Evolutionary conservation across 805 yeast genomes (phyloP).

Genomic region (Tetrapisispora phaffii): DNA sequence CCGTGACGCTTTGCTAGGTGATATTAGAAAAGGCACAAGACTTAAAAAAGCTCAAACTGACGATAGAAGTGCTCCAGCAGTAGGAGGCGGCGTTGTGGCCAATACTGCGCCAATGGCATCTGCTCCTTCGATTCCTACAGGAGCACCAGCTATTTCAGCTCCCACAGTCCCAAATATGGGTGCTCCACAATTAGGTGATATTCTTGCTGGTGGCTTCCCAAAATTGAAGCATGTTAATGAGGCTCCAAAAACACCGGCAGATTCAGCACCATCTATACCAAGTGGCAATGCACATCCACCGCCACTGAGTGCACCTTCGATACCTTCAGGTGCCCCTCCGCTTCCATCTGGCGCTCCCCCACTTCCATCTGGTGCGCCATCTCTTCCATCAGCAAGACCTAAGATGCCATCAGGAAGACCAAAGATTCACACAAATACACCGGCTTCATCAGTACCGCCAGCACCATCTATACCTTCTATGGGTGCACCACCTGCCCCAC

Average conservation of each 20-base stretch:
- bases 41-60: conserved; percentile 56
- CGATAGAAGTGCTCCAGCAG: conserved; percentile 54
- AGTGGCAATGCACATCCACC: conserved; percentile 5
- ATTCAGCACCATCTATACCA: not conserved
- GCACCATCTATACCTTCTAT: conserved; percentile 27
- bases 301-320: conserved; percentile 8
- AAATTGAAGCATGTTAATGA: conserved; percentile 37
- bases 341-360: conserved; percentile 6
- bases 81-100: conserved; percentile 33
- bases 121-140: conserved; percentile 17
- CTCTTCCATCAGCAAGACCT: conserved; percentile 8
- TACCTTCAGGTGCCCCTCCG: conserved; percentile 12
- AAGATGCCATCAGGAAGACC: conserved; percentile 10
- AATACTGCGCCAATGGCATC: conserved; percentile 5
- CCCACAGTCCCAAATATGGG: conserved; percentile 26
- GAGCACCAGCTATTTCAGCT: conserved; percentile 11
- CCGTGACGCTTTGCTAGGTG: conserved; percentile 59
- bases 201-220: conserved; percentile 65
- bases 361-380: conserved; percentile 3
- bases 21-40: conserved; percentile 61
- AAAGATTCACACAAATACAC: conserved; percentile 9
- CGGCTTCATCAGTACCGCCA: conserved; percentile 4
- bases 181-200: conserved; percentile 28
- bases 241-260: conserved; percentile 8
- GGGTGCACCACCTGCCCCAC: conserved; percentile 3